Conservation (phyloP, 1,284 basidiomycete genomes). For the Sporisorium reilianum region DNA sequence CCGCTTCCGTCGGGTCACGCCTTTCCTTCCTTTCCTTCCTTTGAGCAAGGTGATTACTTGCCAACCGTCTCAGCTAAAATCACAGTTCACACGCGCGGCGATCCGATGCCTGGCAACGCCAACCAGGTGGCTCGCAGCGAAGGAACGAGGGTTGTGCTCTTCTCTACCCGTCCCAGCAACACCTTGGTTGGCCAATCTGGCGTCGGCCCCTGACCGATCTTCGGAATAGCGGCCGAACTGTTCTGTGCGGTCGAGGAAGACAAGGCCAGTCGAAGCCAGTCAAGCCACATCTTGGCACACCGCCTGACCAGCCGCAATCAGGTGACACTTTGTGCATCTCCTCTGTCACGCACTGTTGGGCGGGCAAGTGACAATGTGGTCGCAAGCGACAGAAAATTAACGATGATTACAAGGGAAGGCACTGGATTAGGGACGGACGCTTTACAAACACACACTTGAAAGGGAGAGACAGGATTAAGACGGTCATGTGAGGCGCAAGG, state of each 20-base stretch:
- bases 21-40: background rate
- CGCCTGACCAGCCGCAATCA: background rate
- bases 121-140: too few relatives aligned
- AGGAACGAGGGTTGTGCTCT: too few relatives aligned
- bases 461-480: background rate
- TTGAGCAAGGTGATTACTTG: background rate
- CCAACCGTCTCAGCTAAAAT: too few relatives aligned
- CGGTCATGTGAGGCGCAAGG: background rate
- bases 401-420: conserved; percentile 15
- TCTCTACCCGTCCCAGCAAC: background rate
- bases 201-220: too few relatives aligned
- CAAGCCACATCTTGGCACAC: background rate
- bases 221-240: too few relatives aligned
- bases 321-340: background rate
- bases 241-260: too few relatives aligned
- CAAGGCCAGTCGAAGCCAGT: background rate
- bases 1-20: conserved; percentile 4
- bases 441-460: conserved; percentile 17
- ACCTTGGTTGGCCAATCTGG: too few relatives aligned
- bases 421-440: background rate
- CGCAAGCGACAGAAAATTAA: background rate
- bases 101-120: background rate
- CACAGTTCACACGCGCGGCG: background rate
- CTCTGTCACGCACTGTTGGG: background rate
- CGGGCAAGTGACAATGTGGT: background rate